Evolutionary conservation across 768 basidiomycete genomes (phyloP).

Genomic region (Coprinopsis strossmayeri): DNA sequence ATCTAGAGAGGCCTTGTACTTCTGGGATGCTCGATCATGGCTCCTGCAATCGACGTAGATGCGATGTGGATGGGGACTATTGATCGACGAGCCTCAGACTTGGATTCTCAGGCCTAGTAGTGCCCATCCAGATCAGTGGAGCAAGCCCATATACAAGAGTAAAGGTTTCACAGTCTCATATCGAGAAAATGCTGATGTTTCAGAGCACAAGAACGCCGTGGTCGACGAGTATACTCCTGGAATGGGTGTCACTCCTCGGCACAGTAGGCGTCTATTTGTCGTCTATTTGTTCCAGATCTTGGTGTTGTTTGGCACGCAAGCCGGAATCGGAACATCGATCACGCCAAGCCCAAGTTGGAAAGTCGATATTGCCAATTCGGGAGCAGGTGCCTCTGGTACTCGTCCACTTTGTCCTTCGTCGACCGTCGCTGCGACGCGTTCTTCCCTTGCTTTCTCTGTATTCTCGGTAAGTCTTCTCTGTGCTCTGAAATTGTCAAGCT

Average conservation of each 20-base stretch:
- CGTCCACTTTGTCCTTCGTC: background rate
- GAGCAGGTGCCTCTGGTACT: background rate
- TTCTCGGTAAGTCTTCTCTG: slow-evolving; percentile 2
- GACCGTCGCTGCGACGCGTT: slow-evolving; percentile 3
- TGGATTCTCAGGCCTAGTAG: no score
- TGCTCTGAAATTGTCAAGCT: background rate
- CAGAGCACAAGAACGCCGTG: background rate
- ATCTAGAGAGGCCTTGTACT: no score
- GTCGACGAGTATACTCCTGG: background rate
- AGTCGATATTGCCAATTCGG: background rate
- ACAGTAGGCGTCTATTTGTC: slow-evolving; percentile 2
- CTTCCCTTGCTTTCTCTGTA: background rate
- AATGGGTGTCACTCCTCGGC: background rate
- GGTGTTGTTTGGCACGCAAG: background rate
- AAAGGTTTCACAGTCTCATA: no score
- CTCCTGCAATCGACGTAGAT: no score
- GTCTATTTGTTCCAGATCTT: slow-evolving; percentile 1
- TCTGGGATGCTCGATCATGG: no score
- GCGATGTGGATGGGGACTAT: no score
- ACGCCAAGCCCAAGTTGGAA: slow-evolving; percentile 9
- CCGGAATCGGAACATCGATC: slow-evolving; percentile 3
- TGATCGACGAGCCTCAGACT: no score
- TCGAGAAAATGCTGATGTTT: background rate
- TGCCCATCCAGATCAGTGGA: no score
- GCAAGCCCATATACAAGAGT: no score